These are phyloP conservation scores for Ormosia semicastrata DNA, from an alignment of 306 rosid species.

Conservation along the genomic window DNA sequence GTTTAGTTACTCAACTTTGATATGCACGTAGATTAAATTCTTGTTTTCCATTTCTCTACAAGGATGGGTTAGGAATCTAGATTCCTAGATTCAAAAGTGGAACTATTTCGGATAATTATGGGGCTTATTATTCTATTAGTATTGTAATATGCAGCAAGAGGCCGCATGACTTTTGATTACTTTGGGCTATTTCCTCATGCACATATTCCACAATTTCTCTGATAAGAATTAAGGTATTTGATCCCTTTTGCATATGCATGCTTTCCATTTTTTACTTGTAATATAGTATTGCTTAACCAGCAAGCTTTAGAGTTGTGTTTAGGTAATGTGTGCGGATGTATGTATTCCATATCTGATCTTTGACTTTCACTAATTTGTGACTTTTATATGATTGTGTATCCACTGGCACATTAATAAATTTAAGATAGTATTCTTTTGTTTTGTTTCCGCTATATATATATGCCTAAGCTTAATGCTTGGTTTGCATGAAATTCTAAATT, in stretches of 20 bases:
- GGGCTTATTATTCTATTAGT: not conserved
- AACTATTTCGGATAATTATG: not conserved
- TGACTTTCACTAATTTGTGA: not conserved
- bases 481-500: not conserved
- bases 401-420: not conserved
- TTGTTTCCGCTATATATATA: not conserved
- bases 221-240: no score
- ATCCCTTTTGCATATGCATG: not conserved
- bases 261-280: not conserved
- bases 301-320: not conserved
- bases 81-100: not conserved
- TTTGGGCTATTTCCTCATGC: not conserved
- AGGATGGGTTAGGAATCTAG: not conserved
- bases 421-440: not conserved
- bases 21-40: no score
- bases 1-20: no score
- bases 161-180: not conserved
- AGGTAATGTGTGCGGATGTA: not conserved
- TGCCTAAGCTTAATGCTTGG: not conserved
- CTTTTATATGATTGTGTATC: not conserved
- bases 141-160: not conserved
- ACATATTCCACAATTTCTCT: not conserved
- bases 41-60: no score
- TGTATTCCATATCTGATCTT: not conserved
- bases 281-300: not conserved